Base-by-base conservation (phyloP, 208 protist species). In the Crithidia acanthocephali region DNA sequence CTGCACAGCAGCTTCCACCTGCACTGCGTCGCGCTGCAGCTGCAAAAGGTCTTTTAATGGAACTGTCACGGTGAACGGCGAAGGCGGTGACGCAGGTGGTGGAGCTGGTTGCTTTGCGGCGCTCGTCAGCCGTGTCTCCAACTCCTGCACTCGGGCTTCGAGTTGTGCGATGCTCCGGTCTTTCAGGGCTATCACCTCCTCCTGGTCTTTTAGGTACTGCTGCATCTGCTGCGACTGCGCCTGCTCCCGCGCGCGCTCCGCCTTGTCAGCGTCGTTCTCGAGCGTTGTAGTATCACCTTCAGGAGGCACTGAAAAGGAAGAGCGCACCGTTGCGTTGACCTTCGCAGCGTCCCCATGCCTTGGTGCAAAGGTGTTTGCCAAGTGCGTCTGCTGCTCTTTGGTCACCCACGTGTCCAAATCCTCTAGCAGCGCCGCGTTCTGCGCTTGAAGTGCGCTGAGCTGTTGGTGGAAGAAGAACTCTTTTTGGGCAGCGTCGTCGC, bases 341-440 rank as follows among this genome's bases (percentile, higher is more conserved):
- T n/a, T 25, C 37, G 44, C 23, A 20, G 23, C 2, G 4, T 1
- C 44, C 6, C 23, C 42, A 9, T 27, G 27, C 13, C 27, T 44
- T 2, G 59, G 37, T 10, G 45, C 6, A 47, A 53, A 57, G 5
- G 56, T 27, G 32, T n/a, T 48, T 8, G 40, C n/a, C 16, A 58
- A 45, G 28, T 35, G 16, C 23, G 30, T 27, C 18, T 56, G 30
- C 37, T 72, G 47, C 32, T 25, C 30, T 11, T n/a, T 27, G 10
- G 44, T 63, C 13, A 71, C 66, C 66, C 55, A 56, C 55, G 27
- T 51, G 27, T 71, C 55, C n/a, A 71, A 55, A 55, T 56, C 59
- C 30, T 72, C 71, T 22, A 70, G 37, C 35, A 83, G 67, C n/a
- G 47, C 61, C 5, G 59, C 50, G 44, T 80, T 78, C 40, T 87